Percentiles rank a stretch among this genome's conserved stretches.
phyloP scores from a whole-genome alignment of 2,329 filamentous ascomycete genomes.

The Chaetomium strumarium region DNA sequence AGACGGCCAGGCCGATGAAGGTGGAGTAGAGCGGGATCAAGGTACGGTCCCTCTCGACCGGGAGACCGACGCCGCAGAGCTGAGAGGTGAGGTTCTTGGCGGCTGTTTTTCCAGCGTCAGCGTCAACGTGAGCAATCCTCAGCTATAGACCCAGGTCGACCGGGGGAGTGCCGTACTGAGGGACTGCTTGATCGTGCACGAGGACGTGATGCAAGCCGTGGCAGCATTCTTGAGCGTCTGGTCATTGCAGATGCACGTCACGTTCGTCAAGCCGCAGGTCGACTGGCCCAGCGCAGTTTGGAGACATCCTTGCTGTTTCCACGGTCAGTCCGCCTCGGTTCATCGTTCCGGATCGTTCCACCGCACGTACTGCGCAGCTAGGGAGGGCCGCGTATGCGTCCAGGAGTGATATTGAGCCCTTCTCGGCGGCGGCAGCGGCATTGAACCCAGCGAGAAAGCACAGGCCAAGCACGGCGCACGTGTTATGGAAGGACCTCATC shows the following conservation, averaged over 20 bases:
- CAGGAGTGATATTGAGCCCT: constrained; percentile 1
- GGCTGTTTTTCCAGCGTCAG: constrained; percentile 9
- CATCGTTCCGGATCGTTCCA: not conserved
- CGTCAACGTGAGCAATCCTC: not conserved
- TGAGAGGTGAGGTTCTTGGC: constrained; percentile 16
- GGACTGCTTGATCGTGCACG: constrained; percentile 15
- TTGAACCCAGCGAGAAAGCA: constrained; percentile 10
- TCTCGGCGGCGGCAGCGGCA: constrained; percentile 1
- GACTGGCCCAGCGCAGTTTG: not conserved
- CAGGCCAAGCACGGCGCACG: constrained; percentile 16
- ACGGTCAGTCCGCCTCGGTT: not conserved
- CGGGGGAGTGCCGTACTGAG: constrained; percentile 10
- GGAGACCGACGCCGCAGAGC: constrained; percentile 10
- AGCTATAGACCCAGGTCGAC: not conserved
- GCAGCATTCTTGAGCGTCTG: constrained; percentile 27
- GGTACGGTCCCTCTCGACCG: constrained; percentile 1
- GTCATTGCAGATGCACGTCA: constrained; percentile 30
- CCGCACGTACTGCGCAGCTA: constrained; percentile 15
- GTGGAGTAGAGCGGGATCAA: constrained; percentile 15
- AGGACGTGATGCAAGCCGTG: constrained; percentile 7
- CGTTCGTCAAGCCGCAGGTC: constrained; percentile 9
- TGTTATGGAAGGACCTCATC: constrained; percentile 12
- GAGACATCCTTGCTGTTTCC: constrained; percentile 1
- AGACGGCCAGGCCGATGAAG: constrained; percentile 18
- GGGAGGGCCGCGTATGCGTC: constrained; percentile 9